phyloP scores from a whole-genome alignment of 2,329 filamentous ascomycete genomes.

The Colletotrichum orchidophilum region DNA sequence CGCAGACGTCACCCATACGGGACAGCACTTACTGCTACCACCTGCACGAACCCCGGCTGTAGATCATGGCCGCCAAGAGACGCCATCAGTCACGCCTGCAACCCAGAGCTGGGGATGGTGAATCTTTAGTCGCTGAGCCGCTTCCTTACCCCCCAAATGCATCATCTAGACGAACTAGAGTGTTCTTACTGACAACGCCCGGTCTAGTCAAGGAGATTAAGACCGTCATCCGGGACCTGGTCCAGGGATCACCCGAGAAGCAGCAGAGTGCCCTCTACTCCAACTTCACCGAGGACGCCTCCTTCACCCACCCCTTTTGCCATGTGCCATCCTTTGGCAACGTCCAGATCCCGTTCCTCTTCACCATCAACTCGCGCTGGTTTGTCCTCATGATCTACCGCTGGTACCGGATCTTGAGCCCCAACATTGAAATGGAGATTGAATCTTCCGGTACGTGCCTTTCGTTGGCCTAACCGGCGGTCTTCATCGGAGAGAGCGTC shows the following conservation, averaged over 20 bases:
- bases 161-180: background rate
- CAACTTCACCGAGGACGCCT: slow-evolving; percentile 79
- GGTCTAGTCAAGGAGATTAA: slow-evolving; percentile 66
- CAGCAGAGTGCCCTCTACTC: slow-evolving; percentile 72
- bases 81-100: background rate
- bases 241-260: slow-evolving; percentile 70
- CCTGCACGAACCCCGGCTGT: background rate
- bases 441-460: slow-evolving; percentile 61
- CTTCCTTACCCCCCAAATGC: background rate
- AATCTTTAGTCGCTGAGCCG: background rate
- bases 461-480: background rate
- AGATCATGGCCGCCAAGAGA: background rate
- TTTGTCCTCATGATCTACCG: slow-evolving; percentile 76
- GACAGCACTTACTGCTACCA: background rate
- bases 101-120: background rate
- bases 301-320: slow-evolving; percentile 83
- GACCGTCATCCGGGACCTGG: slow-evolving; percentile 73
- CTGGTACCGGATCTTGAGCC: slow-evolving; percentile 87
- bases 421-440: slow-evolving; percentile 73
- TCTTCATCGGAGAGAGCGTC: background rate
- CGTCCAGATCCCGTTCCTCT: slow-evolving; percentile 49
- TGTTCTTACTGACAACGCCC: slow-evolving; percentile 11
- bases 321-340: slow-evolving; percentile 67
- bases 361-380: slow-evolving; percentile 68
- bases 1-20: background rate